Percentiles rank a stretch among this genome's conserved stretches.
Evolutionary conservation across 2,329 filamentous ascomycete species (phyloP).

Genomic region (Curvularia spicifera): DNA sequence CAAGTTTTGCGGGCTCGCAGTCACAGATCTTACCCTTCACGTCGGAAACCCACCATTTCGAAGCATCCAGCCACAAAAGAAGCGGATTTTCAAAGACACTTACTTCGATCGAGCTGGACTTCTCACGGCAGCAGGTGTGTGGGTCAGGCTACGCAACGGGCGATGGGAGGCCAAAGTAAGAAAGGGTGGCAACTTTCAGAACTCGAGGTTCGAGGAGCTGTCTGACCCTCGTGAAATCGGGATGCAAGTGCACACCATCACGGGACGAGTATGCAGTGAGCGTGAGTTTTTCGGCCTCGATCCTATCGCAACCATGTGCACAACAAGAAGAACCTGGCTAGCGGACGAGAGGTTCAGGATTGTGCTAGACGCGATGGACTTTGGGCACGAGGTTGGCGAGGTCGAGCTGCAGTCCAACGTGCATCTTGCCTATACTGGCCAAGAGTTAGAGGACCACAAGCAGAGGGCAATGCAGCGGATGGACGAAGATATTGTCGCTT

Average conservation of each 20-base stretch:
- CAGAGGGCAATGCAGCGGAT: conserved; percentile 19
- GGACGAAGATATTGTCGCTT: conserved; percentile 17
- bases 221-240: conserved; percentile 21
- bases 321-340: conserved; percentile 33
- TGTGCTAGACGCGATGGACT: conserved; percentile 24
- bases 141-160: conserved; percentile 29
- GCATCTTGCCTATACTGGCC: conserved; percentile 3
- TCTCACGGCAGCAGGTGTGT: conserved; percentile 32
- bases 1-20: conserved; percentile 14
- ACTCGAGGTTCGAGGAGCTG: conserved; percentile 38
- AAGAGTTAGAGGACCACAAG: conserved; percentile 15
- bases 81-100: conserved; percentile 27
- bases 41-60: conserved; percentile 14
- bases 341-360: conserved; percentile 29
- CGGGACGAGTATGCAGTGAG: background rate
- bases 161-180: conserved; percentile 29
- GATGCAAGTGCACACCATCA: conserved; percentile 10
- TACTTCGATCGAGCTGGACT: conserved; percentile 36
- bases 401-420: conserved; percentile 40
- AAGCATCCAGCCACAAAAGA: conserved; percentile 14
- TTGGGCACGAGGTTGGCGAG: conserved; percentile 45
- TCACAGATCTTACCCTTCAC: conserved; percentile 1
- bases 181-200: conserved; percentile 26
- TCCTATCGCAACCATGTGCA: conserved; percentile 29
- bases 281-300: conserved; percentile 14